A percentile compares a stretch with the other conserved stretches of the same genome.
Evolutionary conservation across 495 filamentous ascomycete species (phyloP).

Genomic region (Tuber umbilicatum): DNA sequence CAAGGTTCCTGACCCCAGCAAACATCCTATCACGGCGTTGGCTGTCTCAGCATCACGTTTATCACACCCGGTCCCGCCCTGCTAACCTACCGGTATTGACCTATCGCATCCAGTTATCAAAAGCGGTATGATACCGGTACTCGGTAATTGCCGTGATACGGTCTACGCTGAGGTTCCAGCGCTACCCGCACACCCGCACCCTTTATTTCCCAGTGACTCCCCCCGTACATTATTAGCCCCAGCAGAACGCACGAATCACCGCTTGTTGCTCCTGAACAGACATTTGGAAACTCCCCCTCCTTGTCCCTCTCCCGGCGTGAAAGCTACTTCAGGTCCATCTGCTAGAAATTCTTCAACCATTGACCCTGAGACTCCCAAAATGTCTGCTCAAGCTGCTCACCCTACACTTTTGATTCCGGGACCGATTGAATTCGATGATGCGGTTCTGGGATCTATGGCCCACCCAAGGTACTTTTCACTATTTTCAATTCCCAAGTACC

Average conservation of each 20-base stretch:
- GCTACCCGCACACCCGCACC: neutral
- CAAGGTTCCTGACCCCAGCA: neutral
- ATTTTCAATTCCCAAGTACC: neutral
- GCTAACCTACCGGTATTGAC: neutral
- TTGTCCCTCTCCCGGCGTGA: neutral
- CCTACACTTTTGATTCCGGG: conserved; percentile 77
- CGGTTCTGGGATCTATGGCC: conserved; percentile 86
- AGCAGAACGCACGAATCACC: conserved; percentile 25
- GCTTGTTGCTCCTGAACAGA: conserved; percentile 35
- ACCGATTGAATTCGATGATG: conserved; percentile 98
- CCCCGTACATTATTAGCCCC: conserved; percentile 12
- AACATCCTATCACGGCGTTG: neutral
- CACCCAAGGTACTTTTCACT: conserved; percentile 71
- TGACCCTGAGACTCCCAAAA: conserved; percentile 9
- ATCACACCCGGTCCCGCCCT: neutral
- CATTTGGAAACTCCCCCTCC: conserved; percentile 14
- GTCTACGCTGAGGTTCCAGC: neutral
- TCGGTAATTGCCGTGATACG: neutral
- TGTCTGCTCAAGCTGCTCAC: conserved; percentile 37
- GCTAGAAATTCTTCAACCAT: conserved; percentile 4
- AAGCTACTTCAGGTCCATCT: conserved; percentile 17
- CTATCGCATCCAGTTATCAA: neutral
- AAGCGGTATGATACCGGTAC: neutral
- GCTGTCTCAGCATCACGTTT: neutral
- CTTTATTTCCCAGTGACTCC: conserved; percentile 11